A percentile compares a stretch with the other conserved stretches of the same genome.
Conservation (phyloP, 1,284 basidiomycete species). For the Puccinia triticina region DNA sequence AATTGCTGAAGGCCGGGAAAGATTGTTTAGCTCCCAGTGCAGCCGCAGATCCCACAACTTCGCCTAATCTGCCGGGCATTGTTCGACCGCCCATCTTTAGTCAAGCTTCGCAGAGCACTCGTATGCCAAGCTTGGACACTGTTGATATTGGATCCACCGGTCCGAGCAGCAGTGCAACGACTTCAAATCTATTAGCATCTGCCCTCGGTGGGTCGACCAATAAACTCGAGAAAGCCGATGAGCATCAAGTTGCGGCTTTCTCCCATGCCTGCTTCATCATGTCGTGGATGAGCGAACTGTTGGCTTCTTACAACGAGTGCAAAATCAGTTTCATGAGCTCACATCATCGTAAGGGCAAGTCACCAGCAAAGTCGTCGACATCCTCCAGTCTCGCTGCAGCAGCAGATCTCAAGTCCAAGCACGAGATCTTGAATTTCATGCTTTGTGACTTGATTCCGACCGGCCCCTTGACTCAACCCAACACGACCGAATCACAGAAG, state of each 20-base stretch:
- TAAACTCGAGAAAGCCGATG: conserved; percentile 37
- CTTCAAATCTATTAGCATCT: conserved; percentile 14
- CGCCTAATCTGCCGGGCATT: conserved; percentile 26
- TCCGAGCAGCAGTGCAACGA: conserved; percentile 4
- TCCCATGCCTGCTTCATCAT: conserved; percentile 84
- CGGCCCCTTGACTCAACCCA: conserved; percentile 58
- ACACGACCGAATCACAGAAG: conserved; percentile 57
- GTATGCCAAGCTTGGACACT: neutral
- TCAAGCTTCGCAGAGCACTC: conserved; percentile 21
- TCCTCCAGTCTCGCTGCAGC: conserved; percentile 65
- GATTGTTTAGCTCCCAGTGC: conserved; percentile 36
- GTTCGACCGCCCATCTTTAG: conserved; percentile 45
- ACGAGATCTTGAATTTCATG: conserved; percentile 73
- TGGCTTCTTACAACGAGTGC: conserved; percentile 90
- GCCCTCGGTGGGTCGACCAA: neutral
- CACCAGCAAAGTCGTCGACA: conserved; percentile 66
- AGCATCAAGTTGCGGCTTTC: conserved; percentile 61
- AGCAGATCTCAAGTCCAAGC: conserved; percentile 54
- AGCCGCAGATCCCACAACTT: conserved; percentile 14
- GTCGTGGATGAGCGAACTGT: conserved; percentile 85
- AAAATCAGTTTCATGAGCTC: conserved; percentile 84
- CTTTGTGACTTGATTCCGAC: conserved; percentile 62
- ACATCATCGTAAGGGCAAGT: conserved; percentile 69
- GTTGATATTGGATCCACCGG: conserved; percentile 6
- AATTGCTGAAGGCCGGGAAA: conserved; percentile 41